Base-by-base conservation (phyloP, 2,329 filamentous ascomycete genomes). In the Helotiales sp. region DNA sequence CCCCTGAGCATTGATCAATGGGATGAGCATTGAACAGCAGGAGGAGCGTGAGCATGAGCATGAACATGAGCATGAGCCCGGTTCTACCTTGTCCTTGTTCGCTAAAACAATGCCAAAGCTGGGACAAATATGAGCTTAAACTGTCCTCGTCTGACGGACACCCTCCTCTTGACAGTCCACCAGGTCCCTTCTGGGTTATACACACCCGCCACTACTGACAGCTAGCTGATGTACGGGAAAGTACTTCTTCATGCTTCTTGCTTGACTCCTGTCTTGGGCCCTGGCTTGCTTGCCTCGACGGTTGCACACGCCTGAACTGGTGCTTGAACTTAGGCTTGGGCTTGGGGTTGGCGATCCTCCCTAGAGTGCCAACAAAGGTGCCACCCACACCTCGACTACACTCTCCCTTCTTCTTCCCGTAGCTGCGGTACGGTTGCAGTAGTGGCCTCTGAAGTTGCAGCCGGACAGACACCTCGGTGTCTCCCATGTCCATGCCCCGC, bases 341-440 rank as follows among this genome's bases (percentile, higher is more conserved):
- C 60, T 63, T 64, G 64, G 68, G 70, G 63, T 61, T 66, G 66
- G 68, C 61, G 63, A 64, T 67, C 68, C n/a, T 40, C 61, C 26
- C 50, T 61, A 45, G 43, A 47, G 15, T 60, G 28, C 58, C 65
- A 67, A 57, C 61, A 64, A n/a, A 6, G 32, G 15, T 30, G 54
- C 59, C 52, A 63, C 60, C 61, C 55, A 52, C 59, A 57, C 49
- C 58, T 57, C 67, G 49, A 52, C 24, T 52, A 57, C 52, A 45
- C 47, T 40, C 43, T 22, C 57, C 57, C 47, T 32, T 47, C 37
- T 62, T 6, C 28, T 24, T 49, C 59, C 59, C 59, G 57, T 22
- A 60, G 37, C 3, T 60, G 57, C 57, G 57, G 57, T 47, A 32
- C 57, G 57, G 37, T 43, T 47, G 40, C 37, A 60, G 4, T 45